Percentiles rank a stretch among this genome's conserved stretches.
Conservation (phyloP, 441 rosid species). For the Pelargonium fulgidum region DNA sequence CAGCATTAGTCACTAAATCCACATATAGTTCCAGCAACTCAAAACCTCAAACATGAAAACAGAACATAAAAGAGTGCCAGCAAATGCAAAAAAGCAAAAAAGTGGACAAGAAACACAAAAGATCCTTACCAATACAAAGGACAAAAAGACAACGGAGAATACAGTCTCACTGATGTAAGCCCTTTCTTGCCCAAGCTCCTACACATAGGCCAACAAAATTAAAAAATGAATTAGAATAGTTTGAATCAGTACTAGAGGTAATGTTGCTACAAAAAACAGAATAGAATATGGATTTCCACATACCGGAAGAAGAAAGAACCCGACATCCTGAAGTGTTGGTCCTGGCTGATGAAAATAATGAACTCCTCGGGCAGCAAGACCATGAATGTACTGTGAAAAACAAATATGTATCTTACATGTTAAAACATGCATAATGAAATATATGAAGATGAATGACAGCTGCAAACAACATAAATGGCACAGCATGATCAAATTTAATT, state of each 20-base stretch:
- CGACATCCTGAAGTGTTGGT: constrained; percentile 79
- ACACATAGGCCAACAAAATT: constrained; percentile 17
- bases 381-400: constrained; percentile 78
- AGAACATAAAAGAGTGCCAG: constrained; percentile 7
- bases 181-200: constrained; percentile 97
- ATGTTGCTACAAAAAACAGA: not conserved
- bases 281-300: constrained; percentile 20
- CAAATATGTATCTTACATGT: constrained; percentile 8
- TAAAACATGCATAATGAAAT: not conserved
- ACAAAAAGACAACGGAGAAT: constrained; percentile 57
- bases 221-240: not conserved
- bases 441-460: not conserved
- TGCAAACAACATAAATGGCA: not conserved
- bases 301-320: constrained; percentile 85
- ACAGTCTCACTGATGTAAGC: constrained; percentile 88
- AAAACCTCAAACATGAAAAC: not conserved
- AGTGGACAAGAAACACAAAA: constrained; percentile 3
- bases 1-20: constrained; percentile 1
- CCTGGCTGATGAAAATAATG: constrained; percentile 90
- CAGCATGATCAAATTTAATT: no score
- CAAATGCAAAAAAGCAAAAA: constrained; percentile 2
- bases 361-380: constrained; percentile 93
- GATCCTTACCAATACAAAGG: constrained; percentile 67
- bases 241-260: not conserved
- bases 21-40: not conserved